These are phyloP conservation scores for Pinus tabuliformis DNA, from an alignment of 75 land plant genomes.

Conservation along the genomic window DNA sequence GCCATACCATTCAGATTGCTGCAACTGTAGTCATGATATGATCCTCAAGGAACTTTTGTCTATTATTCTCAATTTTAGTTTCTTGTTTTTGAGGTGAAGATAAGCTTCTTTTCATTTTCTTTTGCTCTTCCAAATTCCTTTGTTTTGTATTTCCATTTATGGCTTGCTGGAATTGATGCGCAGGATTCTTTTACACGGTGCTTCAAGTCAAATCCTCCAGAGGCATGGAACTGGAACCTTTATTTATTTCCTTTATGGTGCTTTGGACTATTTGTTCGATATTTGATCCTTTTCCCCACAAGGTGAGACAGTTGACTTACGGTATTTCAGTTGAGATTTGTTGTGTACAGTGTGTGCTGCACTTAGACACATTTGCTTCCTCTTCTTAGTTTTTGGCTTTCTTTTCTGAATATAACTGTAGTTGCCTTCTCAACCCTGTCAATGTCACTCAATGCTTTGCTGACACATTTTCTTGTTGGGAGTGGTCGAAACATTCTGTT, in stretches of 20 bases:
- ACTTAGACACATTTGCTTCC: too few species aligned
- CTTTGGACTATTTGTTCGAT: slow-evolving; percentile 73
- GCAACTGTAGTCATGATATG: too few species aligned
- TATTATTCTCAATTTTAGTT: background rate
- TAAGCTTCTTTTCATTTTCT: background rate
- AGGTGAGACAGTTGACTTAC: slow-evolving; percentile 42
- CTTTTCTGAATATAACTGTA: too few species aligned
- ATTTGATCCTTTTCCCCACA: slow-evolving; percentile 77
- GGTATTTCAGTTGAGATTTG: background rate
- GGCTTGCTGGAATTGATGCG: background rate
- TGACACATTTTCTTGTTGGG: too few species aligned
- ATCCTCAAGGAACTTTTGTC: too few species aligned
- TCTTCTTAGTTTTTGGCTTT: too few species aligned
- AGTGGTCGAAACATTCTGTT: too few species aligned
- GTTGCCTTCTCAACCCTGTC: too few species aligned
- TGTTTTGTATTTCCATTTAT: background rate
- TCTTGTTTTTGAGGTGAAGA: slow-evolving; percentile 1
- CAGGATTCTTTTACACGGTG: slow-evolving; percentile 97
- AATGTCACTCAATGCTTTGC: too few species aligned
- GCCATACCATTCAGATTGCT: too few species aligned
- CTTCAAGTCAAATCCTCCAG: slow-evolving; percentile 95
- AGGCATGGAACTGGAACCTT: slow-evolving; percentile 99
- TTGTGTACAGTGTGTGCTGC: too few species aligned
- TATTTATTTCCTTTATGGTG: slow-evolving; percentile 97
- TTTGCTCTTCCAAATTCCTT: background rate